Base-by-base conservation (phyloP, 495 filamentous ascomycete species). In the Xylaria scruposa region DNA sequence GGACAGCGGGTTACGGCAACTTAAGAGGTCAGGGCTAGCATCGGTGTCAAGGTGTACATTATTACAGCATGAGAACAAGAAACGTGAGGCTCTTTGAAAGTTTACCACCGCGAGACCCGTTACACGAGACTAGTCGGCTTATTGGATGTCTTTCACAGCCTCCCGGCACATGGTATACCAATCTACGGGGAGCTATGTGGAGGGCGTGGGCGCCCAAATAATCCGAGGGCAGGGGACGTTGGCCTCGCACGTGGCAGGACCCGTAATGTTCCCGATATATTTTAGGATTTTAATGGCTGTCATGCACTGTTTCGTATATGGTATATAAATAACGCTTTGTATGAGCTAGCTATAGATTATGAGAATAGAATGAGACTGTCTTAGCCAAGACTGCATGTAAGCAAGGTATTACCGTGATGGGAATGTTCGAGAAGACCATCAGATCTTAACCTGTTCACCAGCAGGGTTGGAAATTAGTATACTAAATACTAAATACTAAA, bases 31-130 rank as follows among this genome's bases (percentile, higher is more conserved):
- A 61, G 73, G 75, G 44, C 64, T 44, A 77, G 75, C 75, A 77
- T 74, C 72, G 77, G 77, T 79, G 77, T 79, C 75, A 73, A 73
- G 77, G 77, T 79, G 77, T 77, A 77, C 72, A 77, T 77, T 77
- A 77, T 72, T 74, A 77, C 69, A 73, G 70, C 71, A 75, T 77
- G 73, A 71, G 67, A 67, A 70, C 67, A 61, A 26, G n/a, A 69
- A 42, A 40, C 38, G 19, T 54, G 26, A 40, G 46, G 21, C 40
- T 21, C 19, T 47, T 69, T 46, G 54, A 47, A 49, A 38, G 9
- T 24, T 44, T 21, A n/a, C 29, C 4, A 21, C 60, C 21, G 10
- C 17, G 21, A n/a, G 36, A 63, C 26, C 36, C 44, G 7, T 40
- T 10, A 7, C 56, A 56, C 36, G 49, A 42, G 46, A 67, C 19